Evolutionary conservation across 2,329 filamentous ascomycete species (phyloP), one percentile per base, ranked within the genome.

Genomic region (Dothideomycetidae sp.): DNA sequence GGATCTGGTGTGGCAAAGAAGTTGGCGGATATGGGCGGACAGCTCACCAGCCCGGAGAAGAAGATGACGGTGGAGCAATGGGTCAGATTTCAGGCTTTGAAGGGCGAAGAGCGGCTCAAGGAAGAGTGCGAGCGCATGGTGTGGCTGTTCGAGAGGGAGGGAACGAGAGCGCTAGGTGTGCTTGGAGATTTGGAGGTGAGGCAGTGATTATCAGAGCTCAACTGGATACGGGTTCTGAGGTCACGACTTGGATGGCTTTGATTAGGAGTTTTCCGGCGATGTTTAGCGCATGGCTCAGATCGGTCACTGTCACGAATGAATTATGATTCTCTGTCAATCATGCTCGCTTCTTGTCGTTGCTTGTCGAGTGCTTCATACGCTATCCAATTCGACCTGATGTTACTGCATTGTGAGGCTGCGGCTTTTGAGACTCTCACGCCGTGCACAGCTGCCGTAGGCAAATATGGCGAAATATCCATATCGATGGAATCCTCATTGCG

Each of bases 21-120:
- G 10, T 12, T 45, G 5, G 29, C 38, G 2, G 41, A 39, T 10
- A 63, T 68, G 28, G 74, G 72, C 10, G 66, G 66, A 1, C 71
- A 71, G 10, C 60, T 98, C 37, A 78, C 72, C 2, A 80, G 70
- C 37, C 72, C 76, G 0, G 90, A 96, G 62, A 85, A 80, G 63
- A 66, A 70, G 26, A 93, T 98, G 86, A 88, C 77, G 4, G 83
- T 96, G 0, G 84, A 93, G 56, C 77, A 94, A 57, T 98, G 88
- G 84, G 80, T 98, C 28, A 66, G 76, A 41, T 72, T 78, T 58
- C 86, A 90, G 47, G 90, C 90, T 0, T 70, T 71, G 43, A 67
- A 78, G 53, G 84, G 82, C 0, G 86, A 96, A 62, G 73, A 77
- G 57, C 78, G 75, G 55, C 63, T 98, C 39, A 78, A 78, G 52